Base-by-base conservation (phyloP, 2,329 filamentous ascomycete genomes). In the Chrysosporium keratinophilum region DNA sequence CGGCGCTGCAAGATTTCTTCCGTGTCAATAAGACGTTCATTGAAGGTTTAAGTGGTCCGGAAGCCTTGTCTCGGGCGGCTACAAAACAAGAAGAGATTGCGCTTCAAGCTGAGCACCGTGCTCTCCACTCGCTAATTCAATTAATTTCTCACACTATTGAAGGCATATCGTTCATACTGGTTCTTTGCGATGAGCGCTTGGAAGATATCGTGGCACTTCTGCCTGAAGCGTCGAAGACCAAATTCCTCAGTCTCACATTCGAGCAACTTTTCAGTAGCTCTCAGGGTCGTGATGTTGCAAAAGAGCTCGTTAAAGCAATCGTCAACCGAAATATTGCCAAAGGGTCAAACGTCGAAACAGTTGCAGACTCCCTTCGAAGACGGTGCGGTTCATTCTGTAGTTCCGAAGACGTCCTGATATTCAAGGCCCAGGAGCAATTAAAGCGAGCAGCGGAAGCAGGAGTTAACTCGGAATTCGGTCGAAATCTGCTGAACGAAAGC, bases 361-460 rank as follows among this genome's bases (percentile, higher is more conserved):
- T 98, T 20, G 91, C 93, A 0, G 93, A 98, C 69, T 88, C 90
- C n/a, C 74, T 98, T 48, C 81, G 93, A 45, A 80, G 93, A 62
- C 82, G 90, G 62, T 98, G 93, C 62, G 94, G 93, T 58, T 96
- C 87, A 70, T 98, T 98, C 78, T 98, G 93, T 69, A 96, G 90
- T 64, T 84, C 91, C 0, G 91, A 98, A 59, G 93, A 98, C 72
- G 93, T 97, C 1, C 83, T 97, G 59, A 91, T 96, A 61, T 98
- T 98, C 82, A 97, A 95, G 71, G 93, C 93, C 0, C 91, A 97
- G 67, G 93, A 98, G 69, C 87, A 91, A 63, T 75, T 97, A 51
- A 94, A 95, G 75, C 81, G 88, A 61, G 91, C 91, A 0, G 83
- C 84, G 1, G 90, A 96, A 67, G 81, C 87, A 46, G 81, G 83